These are phyloP conservation scores for Macrocybe gigantea DNA, from an alignment of 768 basidiomycete genomes.

Conservation along the genomic window DNA sequence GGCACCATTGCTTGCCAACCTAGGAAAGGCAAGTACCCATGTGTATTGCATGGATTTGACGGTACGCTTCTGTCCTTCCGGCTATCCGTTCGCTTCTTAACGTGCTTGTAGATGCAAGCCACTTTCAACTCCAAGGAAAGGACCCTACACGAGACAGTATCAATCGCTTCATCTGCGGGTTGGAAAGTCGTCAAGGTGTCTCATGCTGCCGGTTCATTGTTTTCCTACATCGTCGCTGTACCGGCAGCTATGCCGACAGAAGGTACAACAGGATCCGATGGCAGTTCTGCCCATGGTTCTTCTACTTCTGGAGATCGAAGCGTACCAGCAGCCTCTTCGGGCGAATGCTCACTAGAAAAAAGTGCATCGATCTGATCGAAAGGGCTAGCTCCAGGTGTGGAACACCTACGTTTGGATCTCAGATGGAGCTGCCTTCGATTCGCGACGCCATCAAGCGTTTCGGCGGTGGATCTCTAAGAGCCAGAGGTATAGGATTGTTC, in stretches of 20 bases:
- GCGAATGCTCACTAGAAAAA: constrained; percentile 5
- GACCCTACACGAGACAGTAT: constrained; percentile 57
- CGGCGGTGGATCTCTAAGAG: constrained; percentile 18
- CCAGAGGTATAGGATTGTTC: constrained; percentile 9
- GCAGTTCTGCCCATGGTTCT: constrained; percentile 10
- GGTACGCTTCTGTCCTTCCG: constrained; percentile 26
- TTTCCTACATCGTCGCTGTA: constrained; percentile 66
- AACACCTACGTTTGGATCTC: constrained; percentile 59
- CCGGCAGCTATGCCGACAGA: constrained; percentile 46
- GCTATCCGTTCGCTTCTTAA: background rate
- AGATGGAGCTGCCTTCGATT: constrained; percentile 37
- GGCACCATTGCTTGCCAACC: constrained; percentile 62
- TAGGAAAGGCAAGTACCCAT: constrained; percentile 67
- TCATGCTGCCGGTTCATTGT: constrained; percentile 55
- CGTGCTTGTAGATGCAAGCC: constrained; percentile 53
- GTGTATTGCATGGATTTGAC: constrained; percentile 70
- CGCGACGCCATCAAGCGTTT: constrained; percentile 39
- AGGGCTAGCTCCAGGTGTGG: constrained; percentile 48
- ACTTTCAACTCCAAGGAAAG: constrained; percentile 67
- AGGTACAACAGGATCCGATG: constrained; percentile 14
- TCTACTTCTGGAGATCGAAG: constrained; percentile 1
- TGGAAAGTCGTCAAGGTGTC: constrained; percentile 58
- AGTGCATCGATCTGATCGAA: constrained; percentile 29
- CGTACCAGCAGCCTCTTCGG: background rate
- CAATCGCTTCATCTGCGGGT: constrained; percentile 48